Evolutionary conservation across 495 filamentous ascomycete genomes (phyloP), one percentile per base, ranked within the genome.

Genomic region (Hypoxylon perforatum): DNA sequence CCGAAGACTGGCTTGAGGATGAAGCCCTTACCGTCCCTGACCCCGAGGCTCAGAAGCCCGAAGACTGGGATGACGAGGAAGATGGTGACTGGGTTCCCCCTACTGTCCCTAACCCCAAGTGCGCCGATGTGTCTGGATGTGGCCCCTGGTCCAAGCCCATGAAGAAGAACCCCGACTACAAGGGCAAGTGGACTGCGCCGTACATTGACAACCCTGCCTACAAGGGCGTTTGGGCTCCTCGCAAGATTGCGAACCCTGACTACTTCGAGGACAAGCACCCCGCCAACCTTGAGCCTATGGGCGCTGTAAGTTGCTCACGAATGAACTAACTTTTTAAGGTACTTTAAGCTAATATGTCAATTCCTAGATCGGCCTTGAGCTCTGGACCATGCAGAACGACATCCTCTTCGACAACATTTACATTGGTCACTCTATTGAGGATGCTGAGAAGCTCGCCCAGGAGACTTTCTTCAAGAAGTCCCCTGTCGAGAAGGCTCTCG

Each of bases 381-480:
- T 99, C 81, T 99, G 95, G 95, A 98, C 96, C 71, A 99, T 99
- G 95, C 95, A 97, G 76, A 96, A 89, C 79, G 91, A 97, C 78
- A 97, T 98, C 67, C 89, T 97, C 70, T 99, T 99, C 74, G 93
- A 98, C 88, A 99, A 99, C 89, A 93, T 99, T 86, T 99, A 98
- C 87, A 91, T 99, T 80, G 96, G 96, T 67, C 96, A 99, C 88
- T 99, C 96, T 44, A 78, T 92, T 69, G 92, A 91, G 75, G 96
- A 99, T 69, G 96, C 96, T 61, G 88, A 90, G 79, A 91, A 93
- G 82, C 84, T 99, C 68, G 90, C 94, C 77, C 80, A 91, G 49
- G 92, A 97, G 85, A 95, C 92, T 65, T 99, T 94, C 81, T 91
- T 93, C 78, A 81, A 94, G 80, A 99, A 99, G 91, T 83, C 88